A percentile compares a stretch with the other conserved stretches of the same genome.
phyloP scores from a whole-genome alignment of 1,284 basidiomycete species.

The Paramarasmius palmivorus region DNA sequence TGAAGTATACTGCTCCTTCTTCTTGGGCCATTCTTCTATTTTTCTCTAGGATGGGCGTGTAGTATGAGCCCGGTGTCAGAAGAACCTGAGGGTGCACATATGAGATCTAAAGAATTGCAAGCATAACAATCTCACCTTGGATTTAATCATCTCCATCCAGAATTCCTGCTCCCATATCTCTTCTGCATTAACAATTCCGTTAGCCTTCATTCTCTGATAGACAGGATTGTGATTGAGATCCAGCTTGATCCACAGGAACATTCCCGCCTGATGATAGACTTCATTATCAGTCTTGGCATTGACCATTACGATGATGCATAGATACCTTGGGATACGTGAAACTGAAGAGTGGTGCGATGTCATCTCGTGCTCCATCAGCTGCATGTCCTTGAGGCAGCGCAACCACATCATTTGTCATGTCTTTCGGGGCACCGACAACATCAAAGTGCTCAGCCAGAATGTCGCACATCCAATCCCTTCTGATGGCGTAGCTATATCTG shows the following conservation, averaged over 20 bases:
- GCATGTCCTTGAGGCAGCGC: constrained; percentile 8
- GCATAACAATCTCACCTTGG: constrained; percentile 8
- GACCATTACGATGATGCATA: constrained; percentile 23
- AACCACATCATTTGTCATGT: not conserved
- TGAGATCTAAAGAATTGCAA: not conserved
- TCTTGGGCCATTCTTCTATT: constrained; percentile 7
- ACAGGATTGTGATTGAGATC: constrained; percentile 29
- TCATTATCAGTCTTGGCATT: constrained; percentile 17
- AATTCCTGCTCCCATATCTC: constrained; percentile 14
- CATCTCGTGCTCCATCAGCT: not conserved
- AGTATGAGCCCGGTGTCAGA: constrained; percentile 16
- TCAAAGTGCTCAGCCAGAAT: constrained; percentile 15
- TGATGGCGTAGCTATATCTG: constrained; percentile 10
- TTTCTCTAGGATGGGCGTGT: constrained; percentile 15
- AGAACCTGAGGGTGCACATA: constrained; percentile 9
- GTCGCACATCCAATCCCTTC: constrained; percentile 18
- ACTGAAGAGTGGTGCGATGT: constrained; percentile 9
- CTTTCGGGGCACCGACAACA: constrained; percentile 7
- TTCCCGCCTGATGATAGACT: constrained; percentile 29
- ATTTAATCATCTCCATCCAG: constrained; percentile 15
- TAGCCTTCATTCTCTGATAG: constrained; percentile 16
- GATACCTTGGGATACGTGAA: constrained; percentile 18
- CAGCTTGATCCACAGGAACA: constrained; percentile 36
- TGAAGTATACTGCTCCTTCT: constrained; percentile 14
- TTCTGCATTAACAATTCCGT: constrained; percentile 16